These are phyloP conservation scores for Oryza nivara DNA, from an alignment of 176 grass and related monocot genomes.

Conservation along the genomic window DNA sequence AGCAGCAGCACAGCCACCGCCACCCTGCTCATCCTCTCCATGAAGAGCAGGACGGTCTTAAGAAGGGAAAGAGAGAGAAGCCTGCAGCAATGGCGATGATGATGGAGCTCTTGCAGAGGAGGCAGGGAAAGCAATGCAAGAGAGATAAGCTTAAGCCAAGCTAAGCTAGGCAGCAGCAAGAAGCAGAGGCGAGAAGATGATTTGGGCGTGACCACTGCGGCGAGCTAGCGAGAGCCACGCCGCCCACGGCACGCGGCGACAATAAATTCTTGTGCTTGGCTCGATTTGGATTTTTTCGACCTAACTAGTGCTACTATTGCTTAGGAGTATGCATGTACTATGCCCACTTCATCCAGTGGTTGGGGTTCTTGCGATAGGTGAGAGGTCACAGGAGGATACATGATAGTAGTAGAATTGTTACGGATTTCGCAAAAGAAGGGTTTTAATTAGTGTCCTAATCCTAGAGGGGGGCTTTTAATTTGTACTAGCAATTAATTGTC, in stretches of 20 bases:
- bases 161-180: neutral
- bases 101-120: neutral
- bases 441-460: neutral
- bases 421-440: neutral
- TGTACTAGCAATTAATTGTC: neutral
- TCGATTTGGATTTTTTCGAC: neutral
- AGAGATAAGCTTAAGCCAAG: neutral
- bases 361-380: neutral
- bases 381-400: neutral
- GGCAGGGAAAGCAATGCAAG: too few relatives aligned
- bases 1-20: neutral
- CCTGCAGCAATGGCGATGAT: neutral
- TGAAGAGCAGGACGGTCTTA: too few relatives aligned
- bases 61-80: neutral
- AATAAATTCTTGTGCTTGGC: constrained; percentile 6
- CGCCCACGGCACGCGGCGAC: constrained; percentile 7
- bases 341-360: neutral
- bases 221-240: neutral
- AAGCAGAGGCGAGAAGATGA: neutral
- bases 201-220: constrained; percentile 15
- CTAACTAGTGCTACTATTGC: neutral
- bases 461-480: too few relatives aligned
- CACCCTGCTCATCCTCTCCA: neutral
- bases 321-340: neutral
- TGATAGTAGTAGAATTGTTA: neutral